These are phyloP conservation scores for Eucalyptus virginea DNA, from an alignment of 345 rosid species.

Conservation along the genomic window DNA sequence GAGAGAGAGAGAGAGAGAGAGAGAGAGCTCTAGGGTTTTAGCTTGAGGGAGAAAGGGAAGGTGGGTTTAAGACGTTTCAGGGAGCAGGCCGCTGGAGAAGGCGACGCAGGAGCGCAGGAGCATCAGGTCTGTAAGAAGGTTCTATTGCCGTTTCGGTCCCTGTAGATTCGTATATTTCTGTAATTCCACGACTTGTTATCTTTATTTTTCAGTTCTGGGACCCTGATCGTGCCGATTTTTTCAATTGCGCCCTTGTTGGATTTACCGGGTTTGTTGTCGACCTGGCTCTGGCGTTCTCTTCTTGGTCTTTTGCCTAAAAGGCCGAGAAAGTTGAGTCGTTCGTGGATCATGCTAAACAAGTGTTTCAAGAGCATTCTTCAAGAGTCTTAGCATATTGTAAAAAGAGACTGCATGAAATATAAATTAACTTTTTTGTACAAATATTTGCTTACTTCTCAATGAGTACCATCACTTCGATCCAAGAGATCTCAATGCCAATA, in stretches of 20 bases:
- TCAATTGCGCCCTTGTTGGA: not conserved
- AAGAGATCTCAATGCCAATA: not conserved
- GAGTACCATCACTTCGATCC: accelerated
- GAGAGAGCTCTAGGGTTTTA: not conserved
- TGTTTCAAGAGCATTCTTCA: not conserved
- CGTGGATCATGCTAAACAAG: not conserved
- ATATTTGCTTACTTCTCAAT: not conserved
- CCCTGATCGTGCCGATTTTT: not conserved
- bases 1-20: not conserved
- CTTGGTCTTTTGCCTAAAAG: not conserved
- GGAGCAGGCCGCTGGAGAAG: not conserved
- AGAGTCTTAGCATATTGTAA: not conserved
- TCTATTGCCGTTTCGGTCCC: not conserved
- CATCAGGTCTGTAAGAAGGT: not conserved
- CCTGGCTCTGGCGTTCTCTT: not conserved
- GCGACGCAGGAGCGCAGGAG: not conserved
- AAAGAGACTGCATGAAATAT: not conserved
- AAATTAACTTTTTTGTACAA: not conserved
- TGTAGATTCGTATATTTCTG: not conserved
- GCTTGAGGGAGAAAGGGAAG: not conserved
- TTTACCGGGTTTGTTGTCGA: not conserved
- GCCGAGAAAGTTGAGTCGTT: not conserved
- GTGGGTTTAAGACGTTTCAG: not conserved
- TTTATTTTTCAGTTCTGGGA: not conserved
- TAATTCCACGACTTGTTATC: not conserved